Evolutionary conservation across 805 yeast species (phyloP).

Genomic region (Candida nitratophila): DNA sequence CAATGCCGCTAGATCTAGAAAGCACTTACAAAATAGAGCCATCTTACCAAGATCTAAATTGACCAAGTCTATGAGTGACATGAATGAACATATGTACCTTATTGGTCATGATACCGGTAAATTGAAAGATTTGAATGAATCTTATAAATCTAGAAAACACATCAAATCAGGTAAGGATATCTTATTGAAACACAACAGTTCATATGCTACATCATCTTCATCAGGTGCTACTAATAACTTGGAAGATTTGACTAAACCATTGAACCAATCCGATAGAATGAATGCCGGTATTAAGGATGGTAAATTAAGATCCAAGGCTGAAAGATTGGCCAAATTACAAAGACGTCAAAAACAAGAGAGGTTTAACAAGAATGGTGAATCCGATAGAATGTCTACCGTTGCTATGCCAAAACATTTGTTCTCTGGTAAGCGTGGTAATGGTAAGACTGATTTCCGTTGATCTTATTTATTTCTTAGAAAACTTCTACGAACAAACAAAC

Average conservation of each 20-base stretch:
- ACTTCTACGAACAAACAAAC: too few relatives aligned
- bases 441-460: constrained; percentile 88
- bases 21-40: constrained; percentile 79
- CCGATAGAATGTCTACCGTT: constrained; percentile 85
- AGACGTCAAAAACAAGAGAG: constrained; percentile 91
- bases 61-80: constrained; percentile 62
- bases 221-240: constrained; percentile 5
- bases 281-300: constrained; percentile 84
- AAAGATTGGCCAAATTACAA: constrained; percentile 78
- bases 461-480: too few relatives aligned
- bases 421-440: constrained; percentile 95
- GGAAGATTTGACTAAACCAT: constrained; percentile 30
- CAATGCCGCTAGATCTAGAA: constrained; percentile 79
- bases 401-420: constrained; percentile 89
- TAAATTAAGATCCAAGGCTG: constrained; percentile 74
- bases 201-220: constrained; percentile 24
- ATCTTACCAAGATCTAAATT: constrained; percentile 87
- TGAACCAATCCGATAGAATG: constrained; percentile 68
- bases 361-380: constrained; percentile 90
- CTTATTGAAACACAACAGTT: constrained; percentile 51
- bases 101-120: constrained; percentile 82
- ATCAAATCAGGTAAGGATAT: constrained; percentile 73
- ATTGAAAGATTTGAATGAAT: constrained; percentile 44
- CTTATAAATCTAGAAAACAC: constrained; percentile 11
- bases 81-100: constrained; percentile 85